Base-by-base conservation (phyloP, 2,329 filamentous ascomycete species). In the Fulvia fulva region DNA sequence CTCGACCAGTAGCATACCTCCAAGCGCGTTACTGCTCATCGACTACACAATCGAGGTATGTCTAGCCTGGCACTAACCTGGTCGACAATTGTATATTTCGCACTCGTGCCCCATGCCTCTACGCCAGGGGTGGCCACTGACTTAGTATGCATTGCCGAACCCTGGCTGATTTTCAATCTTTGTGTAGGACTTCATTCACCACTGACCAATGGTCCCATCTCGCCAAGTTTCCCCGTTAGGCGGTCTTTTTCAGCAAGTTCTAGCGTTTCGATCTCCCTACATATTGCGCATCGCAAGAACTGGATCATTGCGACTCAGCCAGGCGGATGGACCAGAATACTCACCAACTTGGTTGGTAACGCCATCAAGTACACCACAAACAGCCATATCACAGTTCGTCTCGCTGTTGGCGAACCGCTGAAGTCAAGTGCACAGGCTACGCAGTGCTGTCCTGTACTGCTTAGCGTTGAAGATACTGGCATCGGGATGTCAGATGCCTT, bases 271-370 rank as follows among this genome's bases (percentile, higher is more conserved):
- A 41, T 41, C 14, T 41, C 37, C 14, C 37, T 41, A 7, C 14
- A 16, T 7, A 41, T 41, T 19, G 37, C 37, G 19, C 37, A 41
- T 19, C 37, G 50, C 22, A 51, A 57, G 16, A 62, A 51, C 34
- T 81, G 79, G 77, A 59, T 64, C 1, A 77, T 75, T 32, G 66
- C 65, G 5, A 73, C 74, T 1, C 75, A 79, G 12, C 71, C 76
- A 0, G 78, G 78, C 1, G 74, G 75, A 2, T 76, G 77, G 68
- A 73, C 75, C 2, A 69, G 77, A 12, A 71, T 80, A 5, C 64
- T 80, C n/a, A 79, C 78, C 70, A 80, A 80, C 51, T 56, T 80
- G 8, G 23, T 61, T 16, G 57, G 78, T 0, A 80, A 80, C 64
- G 71, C 77, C 0, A 65, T 80, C 16, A 80, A 80, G 58, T 79